Evolutionary conservation across 1,139 yeast species (phyloP).

Genomic region (Kurtzmaniella quercitrusa): DNA sequence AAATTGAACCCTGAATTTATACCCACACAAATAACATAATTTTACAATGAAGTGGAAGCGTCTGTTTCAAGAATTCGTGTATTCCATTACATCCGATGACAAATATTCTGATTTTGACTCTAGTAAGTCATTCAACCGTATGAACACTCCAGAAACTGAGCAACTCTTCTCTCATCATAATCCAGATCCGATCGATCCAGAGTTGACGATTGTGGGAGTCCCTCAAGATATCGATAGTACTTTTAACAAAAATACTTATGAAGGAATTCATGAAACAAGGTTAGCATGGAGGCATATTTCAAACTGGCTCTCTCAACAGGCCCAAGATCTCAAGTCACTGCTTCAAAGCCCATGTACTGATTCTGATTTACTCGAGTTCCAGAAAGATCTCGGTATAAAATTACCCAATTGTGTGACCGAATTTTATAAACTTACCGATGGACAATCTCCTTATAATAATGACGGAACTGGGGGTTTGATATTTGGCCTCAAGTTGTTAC

Average conservation of each 20-base stretch:
- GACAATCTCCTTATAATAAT: conserved; percentile 49
- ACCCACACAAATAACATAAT: not conserved
- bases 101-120: conserved; percentile 66
- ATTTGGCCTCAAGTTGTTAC: conserved; percentile 61
- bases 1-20: not conserved
- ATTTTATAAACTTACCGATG: conserved; percentile 62
- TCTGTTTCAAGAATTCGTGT: conserved; percentile 50
- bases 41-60: conserved; percentile 26
- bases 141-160: conserved; percentile 39
- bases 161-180: conserved; percentile 27
- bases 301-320: conserved; percentile 52
- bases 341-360: conserved; percentile 62
- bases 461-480: conserved; percentile 58
- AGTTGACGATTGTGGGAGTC: not conserved
- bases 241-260: conserved; percentile 14
- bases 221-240: conserved; percentile 1
- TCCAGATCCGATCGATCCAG: not conserved
- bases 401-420: conserved; percentile 61
- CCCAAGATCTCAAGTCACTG: conserved; percentile 53
- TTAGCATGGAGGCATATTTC: conserved; percentile 71
- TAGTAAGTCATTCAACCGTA: conserved; percentile 42
- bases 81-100: conserved; percentile 61
- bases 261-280: conserved; percentile 60
- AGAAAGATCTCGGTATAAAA: conserved; percentile 53
- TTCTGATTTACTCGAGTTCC: conserved; percentile 59